Evolutionary conservation across 805 yeast genomes (phyloP).

Genomic region (Teunomyces barrocoloradensis): DNA sequence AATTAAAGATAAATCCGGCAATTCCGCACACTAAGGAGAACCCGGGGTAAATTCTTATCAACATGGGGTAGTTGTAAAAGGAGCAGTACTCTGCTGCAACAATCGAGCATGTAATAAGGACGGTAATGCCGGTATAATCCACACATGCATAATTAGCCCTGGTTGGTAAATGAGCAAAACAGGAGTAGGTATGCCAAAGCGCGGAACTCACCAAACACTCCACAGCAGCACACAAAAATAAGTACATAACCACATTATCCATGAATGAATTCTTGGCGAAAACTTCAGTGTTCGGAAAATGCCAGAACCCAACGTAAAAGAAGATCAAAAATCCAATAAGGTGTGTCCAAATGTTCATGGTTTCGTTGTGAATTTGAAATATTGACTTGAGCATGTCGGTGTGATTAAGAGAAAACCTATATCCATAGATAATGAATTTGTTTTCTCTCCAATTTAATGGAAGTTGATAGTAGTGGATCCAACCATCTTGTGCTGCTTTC

Average conservation of each 20-base stretch:
- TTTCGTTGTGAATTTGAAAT: constrained; percentile 74
- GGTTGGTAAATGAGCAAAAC: constrained; percentile 60
- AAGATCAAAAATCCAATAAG: constrained; percentile 63
- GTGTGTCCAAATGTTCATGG: constrained; percentile 94
- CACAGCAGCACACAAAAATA: constrained; percentile 69
- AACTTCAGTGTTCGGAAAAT: constrained; percentile 60
- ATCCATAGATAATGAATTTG: constrained; percentile 78
- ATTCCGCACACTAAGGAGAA: constrained; percentile 67
- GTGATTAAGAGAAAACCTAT: constrained; percentile 73
- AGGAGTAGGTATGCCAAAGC: constrained; percentile 89
- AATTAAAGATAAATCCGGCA: constrained; percentile 74
- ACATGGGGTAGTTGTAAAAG: constrained; percentile 59
- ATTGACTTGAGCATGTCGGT: constrained; percentile 58
- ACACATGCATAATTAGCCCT: constrained; percentile 85
- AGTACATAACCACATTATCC: constrained; percentile 51
- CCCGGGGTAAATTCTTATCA: constrained; percentile 47
- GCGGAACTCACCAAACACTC: constrained; percentile 78
- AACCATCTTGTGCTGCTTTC: constrained; percentile 56
- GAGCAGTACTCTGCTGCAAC: constrained; percentile 82
- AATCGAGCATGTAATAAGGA: constrained; percentile 85
- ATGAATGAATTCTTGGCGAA: constrained; percentile 42
- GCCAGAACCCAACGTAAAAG: constrained; percentile 52
- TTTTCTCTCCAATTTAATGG: constrained; percentile 95
- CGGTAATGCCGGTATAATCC: constrained; percentile 92
- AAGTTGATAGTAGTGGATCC: constrained; percentile 77